These are phyloP conservation scores for Babesia ovata DNA, from an alignment of 169 alveolate species.

Conservation along the genomic window DNA sequence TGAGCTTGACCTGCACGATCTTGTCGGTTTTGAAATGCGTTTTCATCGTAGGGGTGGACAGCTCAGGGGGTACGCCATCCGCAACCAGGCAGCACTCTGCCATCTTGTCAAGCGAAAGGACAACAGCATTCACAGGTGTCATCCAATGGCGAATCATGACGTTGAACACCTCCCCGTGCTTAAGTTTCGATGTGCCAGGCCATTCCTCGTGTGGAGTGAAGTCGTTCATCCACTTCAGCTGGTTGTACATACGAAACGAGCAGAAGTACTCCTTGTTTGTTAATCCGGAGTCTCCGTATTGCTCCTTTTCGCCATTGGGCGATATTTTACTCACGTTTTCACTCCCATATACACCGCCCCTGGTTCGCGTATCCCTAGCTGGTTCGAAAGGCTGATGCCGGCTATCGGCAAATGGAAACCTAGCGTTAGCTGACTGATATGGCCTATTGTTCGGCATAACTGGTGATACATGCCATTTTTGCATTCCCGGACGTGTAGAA, in stretches of 20 bases:
- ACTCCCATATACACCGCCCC: conserved; percentile 43
- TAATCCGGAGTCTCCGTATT: background rate
- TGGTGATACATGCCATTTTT: no score
- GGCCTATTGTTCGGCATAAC: no score
- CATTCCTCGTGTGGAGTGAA: conserved; percentile 50
- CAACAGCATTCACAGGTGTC: conserved; percentile 48
- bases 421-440: no score
- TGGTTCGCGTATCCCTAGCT: background rate
- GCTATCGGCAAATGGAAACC: no score
- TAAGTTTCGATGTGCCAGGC: conserved; percentile 58
- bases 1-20: conserved; percentile 40
- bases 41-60: conserved; percentile 1
- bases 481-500: no score
- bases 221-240: conserved; percentile 45
- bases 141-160: conserved; percentile 54
- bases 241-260: conserved; percentile 15
- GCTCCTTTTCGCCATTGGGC: background rate
- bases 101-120: conserved; percentile 42
- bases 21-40: conserved; percentile 28
- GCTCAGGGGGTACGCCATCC: conserved; percentile 30
- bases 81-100: conserved; percentile 53
- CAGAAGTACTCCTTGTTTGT: conserved; percentile 13
- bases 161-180: conserved; percentile 41
- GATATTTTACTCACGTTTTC: background rate
- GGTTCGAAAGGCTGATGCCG: background rate